These are phyloP conservation scores for Leccinum arenicola DNA, from an alignment of 768 basidiomycete species.

Conservation along the genomic window DNA sequence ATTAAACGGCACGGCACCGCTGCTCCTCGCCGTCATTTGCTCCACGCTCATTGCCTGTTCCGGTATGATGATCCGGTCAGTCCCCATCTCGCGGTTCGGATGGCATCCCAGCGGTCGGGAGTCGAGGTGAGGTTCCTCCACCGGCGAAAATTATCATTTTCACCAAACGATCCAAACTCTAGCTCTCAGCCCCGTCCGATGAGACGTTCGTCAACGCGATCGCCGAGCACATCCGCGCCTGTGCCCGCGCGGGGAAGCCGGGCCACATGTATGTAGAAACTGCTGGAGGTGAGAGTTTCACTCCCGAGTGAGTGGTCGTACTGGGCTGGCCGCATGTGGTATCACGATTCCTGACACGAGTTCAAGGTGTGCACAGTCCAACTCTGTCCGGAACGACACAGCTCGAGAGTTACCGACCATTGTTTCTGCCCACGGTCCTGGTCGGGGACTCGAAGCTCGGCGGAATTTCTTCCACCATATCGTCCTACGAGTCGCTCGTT, in stretches of 20 bases:
- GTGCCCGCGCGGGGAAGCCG: slow-evolving; percentile 36
- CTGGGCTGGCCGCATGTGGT: background rate
- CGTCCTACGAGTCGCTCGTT: slow-evolving; percentile 87
- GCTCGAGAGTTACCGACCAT: slow-evolving; percentile 78
- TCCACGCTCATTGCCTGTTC: slow-evolving; percentile 72
- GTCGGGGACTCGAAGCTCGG: slow-evolving; percentile 88
- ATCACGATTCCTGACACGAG: slow-evolving; percentile 3
- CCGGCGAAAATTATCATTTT: background rate
- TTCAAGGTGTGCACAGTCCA: slow-evolving; percentile 86
- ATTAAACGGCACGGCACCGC: slow-evolving; percentile 47
- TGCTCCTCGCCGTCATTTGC: slow-evolving; percentile 36
- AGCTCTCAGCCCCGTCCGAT: slow-evolving; percentile 52
- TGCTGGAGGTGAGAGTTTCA: slow-evolving; percentile 78
- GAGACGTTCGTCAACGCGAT: slow-evolving; percentile 63
- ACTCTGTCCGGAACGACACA: slow-evolving; percentile 81
- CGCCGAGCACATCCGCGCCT: slow-evolving; percentile 55
- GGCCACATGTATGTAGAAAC: slow-evolving; percentile 87
- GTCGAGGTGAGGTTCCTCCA: slow-evolving; percentile 25
- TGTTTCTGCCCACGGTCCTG: slow-evolving; percentile 85
- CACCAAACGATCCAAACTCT: slow-evolving; percentile 6
- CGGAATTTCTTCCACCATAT: slow-evolving; percentile 90
- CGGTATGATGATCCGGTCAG: slow-evolving; percentile 88
- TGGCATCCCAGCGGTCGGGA: slow-evolving; percentile 37
- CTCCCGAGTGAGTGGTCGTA: slow-evolving; percentile 10
- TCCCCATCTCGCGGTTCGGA: slow-evolving; percentile 80